phyloP scores from a whole-genome alignment of 169 alveolate genomes.

The Plasmodium chabaudi region DNA sequence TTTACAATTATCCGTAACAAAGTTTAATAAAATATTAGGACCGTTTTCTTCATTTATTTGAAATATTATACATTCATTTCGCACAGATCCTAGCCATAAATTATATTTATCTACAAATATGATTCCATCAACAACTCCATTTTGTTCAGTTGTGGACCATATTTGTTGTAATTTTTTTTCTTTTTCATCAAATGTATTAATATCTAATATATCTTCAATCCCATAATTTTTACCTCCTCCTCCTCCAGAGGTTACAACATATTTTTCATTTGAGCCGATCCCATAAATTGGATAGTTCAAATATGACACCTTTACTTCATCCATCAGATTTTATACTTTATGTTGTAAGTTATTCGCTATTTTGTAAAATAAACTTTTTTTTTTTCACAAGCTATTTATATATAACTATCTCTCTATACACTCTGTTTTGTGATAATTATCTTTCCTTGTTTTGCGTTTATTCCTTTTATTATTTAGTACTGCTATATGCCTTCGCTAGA shows the following conservation, averaged over 20 bases:
- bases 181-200: constrained; percentile 38
- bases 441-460: too few species aligned
- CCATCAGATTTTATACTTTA: constrained; percentile 11
- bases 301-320: constrained; percentile 64
- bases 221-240: constrained; percentile 88
- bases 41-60: constrained; percentile 77
- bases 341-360: too few species aligned
- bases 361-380: too few species aligned
- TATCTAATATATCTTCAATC: constrained; percentile 81
- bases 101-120: constrained; percentile 72
- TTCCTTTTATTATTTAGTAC: too few species aligned
- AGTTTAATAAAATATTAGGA: constrained; percentile 76
- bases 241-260: constrained; percentile 87
- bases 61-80: constrained; percentile 80
- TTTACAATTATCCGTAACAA: constrained; percentile 73
- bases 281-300: constrained; percentile 74
- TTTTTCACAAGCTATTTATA: too few species aligned
- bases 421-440: too few species aligned
- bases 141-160: constrained; percentile 75
- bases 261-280: constrained; percentile 81
- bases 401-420: too few species aligned
- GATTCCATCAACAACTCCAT: constrained; percentile 60
- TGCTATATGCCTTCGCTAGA: too few species aligned
- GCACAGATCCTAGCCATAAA: constrained; percentile 85
- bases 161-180: constrained; percentile 42